A percentile compares a stretch with the other conserved stretches of the same genome.
Conservation (phyloP, 2,329 filamentous ascomycete species). For the Pestalotiopsis sp. region DNA sequence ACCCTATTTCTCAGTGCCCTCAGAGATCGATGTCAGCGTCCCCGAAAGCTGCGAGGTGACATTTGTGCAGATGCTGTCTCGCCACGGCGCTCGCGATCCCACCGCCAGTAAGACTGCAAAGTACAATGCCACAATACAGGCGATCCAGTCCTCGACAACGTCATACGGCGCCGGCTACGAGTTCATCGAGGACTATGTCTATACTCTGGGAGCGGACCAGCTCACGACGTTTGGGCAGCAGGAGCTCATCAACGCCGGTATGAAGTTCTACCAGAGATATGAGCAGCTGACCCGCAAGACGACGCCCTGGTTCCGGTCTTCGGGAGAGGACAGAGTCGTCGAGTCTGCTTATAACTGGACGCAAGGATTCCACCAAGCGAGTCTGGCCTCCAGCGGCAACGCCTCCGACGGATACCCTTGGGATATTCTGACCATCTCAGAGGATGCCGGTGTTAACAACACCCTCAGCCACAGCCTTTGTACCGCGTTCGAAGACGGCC, state of each 20-base stretch:
- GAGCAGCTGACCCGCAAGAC: conserved; percentile 56
- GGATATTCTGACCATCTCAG: conserved; percentile 67
- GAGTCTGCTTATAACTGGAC: conserved; percentile 77
- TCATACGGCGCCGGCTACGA: conserved; percentile 64
- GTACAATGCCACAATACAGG: conserved; percentile 66
- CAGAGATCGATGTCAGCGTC: conserved; percentile 59
- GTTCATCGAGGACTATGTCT: conserved; percentile 74
- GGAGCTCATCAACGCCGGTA: conserved; percentile 74
- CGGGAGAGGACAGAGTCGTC: conserved; percentile 71
- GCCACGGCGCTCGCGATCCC: conserved; percentile 84
- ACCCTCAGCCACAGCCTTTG: conserved; percentile 78
- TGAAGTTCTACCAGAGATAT: conserved; percentile 77
- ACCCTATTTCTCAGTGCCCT: conserved; percentile 77
- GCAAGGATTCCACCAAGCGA: conserved; percentile 68
- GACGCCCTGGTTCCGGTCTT: conserved; percentile 72
- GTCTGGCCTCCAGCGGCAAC: conserved; percentile 35
- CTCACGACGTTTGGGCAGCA: conserved; percentile 70
- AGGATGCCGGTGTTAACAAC: conserved; percentile 72
- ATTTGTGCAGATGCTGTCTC: conserved; percentile 79
- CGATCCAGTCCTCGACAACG: conserved; percentile 61
- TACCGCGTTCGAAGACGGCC: conserved; percentile 67
- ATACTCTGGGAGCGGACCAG: conserved; percentile 70
- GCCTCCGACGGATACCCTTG: conserved; percentile 50
- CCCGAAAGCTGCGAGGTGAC: conserved; percentile 73
- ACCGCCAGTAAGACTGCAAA: conserved; percentile 66